Conservation (phyloP, 1,139 yeast species). For the Blastobotrys serpentis region DNA sequence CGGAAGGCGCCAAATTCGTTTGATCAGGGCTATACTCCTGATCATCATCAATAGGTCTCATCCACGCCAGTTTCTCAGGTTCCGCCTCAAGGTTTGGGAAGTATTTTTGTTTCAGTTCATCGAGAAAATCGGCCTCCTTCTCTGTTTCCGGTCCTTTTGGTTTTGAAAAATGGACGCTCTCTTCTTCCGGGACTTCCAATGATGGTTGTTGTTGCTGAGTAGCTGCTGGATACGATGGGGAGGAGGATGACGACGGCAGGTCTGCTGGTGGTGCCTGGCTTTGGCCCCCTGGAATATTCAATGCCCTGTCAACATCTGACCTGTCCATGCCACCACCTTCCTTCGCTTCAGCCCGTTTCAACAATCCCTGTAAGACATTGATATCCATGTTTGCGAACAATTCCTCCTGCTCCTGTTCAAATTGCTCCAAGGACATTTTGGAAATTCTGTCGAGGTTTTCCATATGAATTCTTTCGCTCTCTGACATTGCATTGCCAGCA, state of each 20-base stretch:
- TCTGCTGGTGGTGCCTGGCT: no score
- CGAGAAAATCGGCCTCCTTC: constrained; percentile 61
- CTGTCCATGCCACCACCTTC: constrained; percentile 55
- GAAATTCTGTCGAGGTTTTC: constrained; percentile 69
- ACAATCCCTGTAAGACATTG: constrained; percentile 55
- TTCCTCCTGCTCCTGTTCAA: constrained; percentile 64
- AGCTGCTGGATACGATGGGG: neutral
- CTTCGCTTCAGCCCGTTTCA: constrained; percentile 35
- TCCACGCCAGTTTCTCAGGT: constrained; percentile 84
- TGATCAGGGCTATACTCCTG: constrained; percentile 37
- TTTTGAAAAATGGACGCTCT: constrained; percentile 30
- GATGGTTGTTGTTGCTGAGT: constrained; percentile 12
- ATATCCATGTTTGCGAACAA: constrained; percentile 68
- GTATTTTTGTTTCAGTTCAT: constrained; percentile 77
- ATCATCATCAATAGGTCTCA: constrained; percentile 55
- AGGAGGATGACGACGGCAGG: no score
- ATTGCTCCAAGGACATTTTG: constrained; percentile 65
- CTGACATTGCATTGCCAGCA: neutral
- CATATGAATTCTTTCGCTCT: constrained; percentile 42
- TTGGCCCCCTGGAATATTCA: constrained; percentile 30
- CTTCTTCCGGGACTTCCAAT: constrained; percentile 19
- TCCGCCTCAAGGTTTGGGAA: constrained; percentile 89
- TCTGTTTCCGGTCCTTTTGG: neutral
- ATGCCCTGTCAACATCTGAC: constrained; percentile 45
- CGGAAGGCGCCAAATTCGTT: constrained; percentile 40